A percentile compares a stretch with the other conserved stretches of the same genome.
Evolutionary conservation across 1,139 yeast genomes (phyloP).

Genomic region (Sporopachydermia cereana): DNA sequence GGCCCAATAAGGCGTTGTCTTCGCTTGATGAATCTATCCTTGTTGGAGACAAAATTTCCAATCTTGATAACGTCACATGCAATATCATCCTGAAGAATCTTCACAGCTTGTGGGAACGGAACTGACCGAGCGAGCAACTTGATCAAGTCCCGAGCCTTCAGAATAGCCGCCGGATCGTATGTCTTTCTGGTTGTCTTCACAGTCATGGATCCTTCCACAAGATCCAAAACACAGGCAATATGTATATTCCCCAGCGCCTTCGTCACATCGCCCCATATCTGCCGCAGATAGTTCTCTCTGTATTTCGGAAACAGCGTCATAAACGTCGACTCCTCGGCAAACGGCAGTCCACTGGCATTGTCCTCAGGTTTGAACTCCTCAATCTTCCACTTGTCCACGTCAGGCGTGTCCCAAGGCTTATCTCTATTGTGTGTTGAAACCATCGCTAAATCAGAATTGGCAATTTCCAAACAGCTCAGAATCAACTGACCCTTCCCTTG

Average conservation of each 20-base stretch:
- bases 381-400: constrained; percentile 85
- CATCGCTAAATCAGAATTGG: no score
- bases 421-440: constrained; percentile 88
- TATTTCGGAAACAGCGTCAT: constrained; percentile 94
- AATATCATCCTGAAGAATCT: constrained; percentile 78
- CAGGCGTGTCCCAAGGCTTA: constrained; percentile 97
- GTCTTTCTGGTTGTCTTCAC: constrained; percentile 94
- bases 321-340: constrained; percentile 89
- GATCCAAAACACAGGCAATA: constrained; percentile 69
- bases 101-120: constrained; percentile 93
- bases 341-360: constrained; percentile 73
- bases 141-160: constrained; percentile 90
- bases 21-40: constrained; percentile 89
- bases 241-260: constrained; percentile 61
- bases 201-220: constrained; percentile 96
- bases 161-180: constrained; percentile 85
- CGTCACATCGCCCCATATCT: constrained; percentile 91
- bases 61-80: constrained; percentile 96
- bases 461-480: background rate
- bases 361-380: constrained; percentile 89
- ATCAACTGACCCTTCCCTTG: constrained; percentile 5
- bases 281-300: constrained; percentile 80
- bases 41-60: constrained; percentile 78
- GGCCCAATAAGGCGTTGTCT: constrained; percentile 97
- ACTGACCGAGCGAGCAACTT: constrained; percentile 92